Conservation (phyloP, 73 alveolate species). For the Paramecium octaurelia region DNA sequence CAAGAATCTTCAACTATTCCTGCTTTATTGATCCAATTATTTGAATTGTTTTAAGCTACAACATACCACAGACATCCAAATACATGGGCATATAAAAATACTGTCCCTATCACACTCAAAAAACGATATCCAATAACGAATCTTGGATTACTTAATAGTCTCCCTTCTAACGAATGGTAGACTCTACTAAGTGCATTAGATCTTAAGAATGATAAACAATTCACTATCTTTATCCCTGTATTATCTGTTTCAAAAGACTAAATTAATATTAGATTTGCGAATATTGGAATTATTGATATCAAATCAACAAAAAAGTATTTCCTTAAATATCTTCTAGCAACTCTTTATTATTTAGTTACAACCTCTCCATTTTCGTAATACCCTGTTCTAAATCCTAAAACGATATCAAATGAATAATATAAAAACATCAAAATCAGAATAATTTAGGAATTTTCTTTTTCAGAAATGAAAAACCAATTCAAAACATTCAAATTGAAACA, state of each 20-base stretch:
- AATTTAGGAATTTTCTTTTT: background rate
- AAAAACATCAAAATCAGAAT: background rate
- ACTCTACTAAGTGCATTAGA: background rate
- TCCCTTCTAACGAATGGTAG: conserved; percentile 40
- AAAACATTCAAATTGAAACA: conserved; percentile 19
- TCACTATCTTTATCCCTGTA: background rate
- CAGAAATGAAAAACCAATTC: background rate
- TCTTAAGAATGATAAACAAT: conserved; percentile 37
- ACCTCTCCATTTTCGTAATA: conserved; percentile 32
- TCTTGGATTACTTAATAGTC: conserved; percentile 45
- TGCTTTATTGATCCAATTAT: conserved; percentile 9
- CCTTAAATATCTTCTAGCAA: background rate
- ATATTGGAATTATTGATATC: background rate
- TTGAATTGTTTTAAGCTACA: background rate
- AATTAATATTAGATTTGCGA: background rate
- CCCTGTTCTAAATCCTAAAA: conserved; percentile 32
- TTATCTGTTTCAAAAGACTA: background rate
- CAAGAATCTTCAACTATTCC: conserved; percentile 16
- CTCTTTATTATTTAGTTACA: background rate
- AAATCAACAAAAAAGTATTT: conserved; percentile 12
- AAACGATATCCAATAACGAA: background rate
- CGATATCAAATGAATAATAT: background rate
- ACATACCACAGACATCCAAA: conserved; percentile 48
- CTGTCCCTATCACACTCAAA: conserved; percentile 19
- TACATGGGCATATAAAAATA: conserved; percentile 31